Conservation (phyloP, 768 basidiomycete genomes). For the Termitomyces sp. region DNA sequence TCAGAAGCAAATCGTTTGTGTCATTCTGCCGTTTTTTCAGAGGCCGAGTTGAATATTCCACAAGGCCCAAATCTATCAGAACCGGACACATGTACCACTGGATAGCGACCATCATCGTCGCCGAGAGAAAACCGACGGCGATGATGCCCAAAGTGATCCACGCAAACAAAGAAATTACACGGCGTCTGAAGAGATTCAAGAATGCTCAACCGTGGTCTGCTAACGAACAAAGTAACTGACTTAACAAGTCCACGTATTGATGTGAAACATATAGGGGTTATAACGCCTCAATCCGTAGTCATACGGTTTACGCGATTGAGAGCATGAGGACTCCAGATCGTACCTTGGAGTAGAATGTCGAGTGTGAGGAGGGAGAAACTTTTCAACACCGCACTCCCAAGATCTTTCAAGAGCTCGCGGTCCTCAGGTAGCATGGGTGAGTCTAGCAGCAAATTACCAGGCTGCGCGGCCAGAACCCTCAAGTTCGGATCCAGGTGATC, state of each 20-base stretch:
- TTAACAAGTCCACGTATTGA: background rate
- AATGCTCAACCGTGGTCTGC: background rate
- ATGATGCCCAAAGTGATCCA: background rate
- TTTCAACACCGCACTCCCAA: background rate
- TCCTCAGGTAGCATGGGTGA: background rate
- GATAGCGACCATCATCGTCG: background rate
- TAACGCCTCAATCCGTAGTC: background rate
- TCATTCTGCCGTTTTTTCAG: background rate
- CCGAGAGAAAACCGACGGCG: background rate
- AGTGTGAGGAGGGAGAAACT: background rate
- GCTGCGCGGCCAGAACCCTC: too few species aligned
- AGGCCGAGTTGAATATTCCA: too few species aligned
- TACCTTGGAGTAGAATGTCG: background rate
- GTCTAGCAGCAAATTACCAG: too few species aligned
- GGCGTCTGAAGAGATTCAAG: background rate
- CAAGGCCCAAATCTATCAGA: background rate
- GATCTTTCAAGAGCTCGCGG: background rate
- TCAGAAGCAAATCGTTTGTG: background rate
- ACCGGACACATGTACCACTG: background rate
- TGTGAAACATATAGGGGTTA: background rate
- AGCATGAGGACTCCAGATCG: background rate
- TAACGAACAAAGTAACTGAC: background rate
- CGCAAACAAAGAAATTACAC: background rate
- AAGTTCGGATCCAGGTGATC: too few species aligned
- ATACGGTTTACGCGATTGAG: too few species aligned